Conservation (phyloP, 768 basidiomycete genomes). For the Psilocybe sp. region DNA sequence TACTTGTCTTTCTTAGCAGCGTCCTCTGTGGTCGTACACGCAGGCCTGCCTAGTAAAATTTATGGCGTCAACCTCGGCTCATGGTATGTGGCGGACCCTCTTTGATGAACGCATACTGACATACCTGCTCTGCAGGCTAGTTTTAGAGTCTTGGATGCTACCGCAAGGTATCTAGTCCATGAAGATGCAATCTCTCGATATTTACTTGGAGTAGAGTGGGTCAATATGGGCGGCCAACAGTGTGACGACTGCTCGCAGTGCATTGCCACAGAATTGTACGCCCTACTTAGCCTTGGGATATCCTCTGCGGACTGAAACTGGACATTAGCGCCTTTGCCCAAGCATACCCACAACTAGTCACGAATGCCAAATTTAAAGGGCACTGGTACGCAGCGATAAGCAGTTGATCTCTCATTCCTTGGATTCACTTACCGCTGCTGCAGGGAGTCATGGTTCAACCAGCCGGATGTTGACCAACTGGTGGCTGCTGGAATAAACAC, state of each 20-base stretch:
- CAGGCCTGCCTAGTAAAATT: slow-evolving; percentile 43
- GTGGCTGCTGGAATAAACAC: slow-evolving; percentile 62
- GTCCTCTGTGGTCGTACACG: slow-evolving; percentile 13
- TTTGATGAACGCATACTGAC: slow-evolving; percentile 20
- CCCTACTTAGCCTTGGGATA: not conserved
- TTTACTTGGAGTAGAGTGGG: slow-evolving; percentile 50
- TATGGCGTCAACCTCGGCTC: slow-evolving; percentile 74
- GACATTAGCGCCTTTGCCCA: slow-evolving; percentile 53
- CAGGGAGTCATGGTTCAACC: slow-evolving; percentile 72
- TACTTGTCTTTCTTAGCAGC: slow-evolving; percentile 14
- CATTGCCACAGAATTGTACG: slow-evolving; percentile 67
- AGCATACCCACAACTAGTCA: slow-evolving; percentile 54
- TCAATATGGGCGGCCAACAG: slow-evolving; percentile 65
- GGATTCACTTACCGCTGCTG: not conserved
- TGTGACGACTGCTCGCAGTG: slow-evolving; percentile 62
- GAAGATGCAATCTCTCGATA: not conserved
- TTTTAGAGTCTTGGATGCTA: slow-evolving; percentile 83
- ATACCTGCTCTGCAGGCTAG: slow-evolving; percentile 46
- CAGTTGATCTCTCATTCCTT: not conserved
- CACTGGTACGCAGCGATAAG: slow-evolving; percentile 52
- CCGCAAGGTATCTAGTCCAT: slow-evolving; percentile 46
- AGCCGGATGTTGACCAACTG: slow-evolving; percentile 57
- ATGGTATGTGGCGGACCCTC: slow-evolving; percentile 46
- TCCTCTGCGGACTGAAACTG: not conserved
- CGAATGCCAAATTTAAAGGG: slow-evolving; percentile 49